Percentiles rank a stretch among this genome's conserved stretches.
Evolutionary conservation across 495 filamentous ascomycete genomes (phyloP).

Genomic region (Aspergillus coremiiformis): DNA sequence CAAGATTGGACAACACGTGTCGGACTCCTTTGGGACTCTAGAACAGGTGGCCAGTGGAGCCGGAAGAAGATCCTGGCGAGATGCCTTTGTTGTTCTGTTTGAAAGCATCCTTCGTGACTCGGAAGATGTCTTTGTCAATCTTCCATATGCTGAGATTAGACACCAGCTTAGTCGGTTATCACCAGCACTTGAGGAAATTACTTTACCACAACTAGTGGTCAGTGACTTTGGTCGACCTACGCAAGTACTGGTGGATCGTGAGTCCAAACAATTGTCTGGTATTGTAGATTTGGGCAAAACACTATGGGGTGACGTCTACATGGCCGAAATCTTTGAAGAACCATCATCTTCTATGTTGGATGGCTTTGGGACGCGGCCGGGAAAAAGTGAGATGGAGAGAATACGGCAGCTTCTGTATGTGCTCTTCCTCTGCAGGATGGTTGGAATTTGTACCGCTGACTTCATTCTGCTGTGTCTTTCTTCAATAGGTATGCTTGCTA

Average conservation of each 20-base stretch:
- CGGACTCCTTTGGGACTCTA: constrained; percentile 42
- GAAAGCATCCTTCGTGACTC: constrained; percentile 59
- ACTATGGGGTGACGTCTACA: constrained; percentile 43
- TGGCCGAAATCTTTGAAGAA: constrained; percentile 39
- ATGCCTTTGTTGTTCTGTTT: constrained; percentile 52
- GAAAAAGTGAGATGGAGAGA: constrained; percentile 16
- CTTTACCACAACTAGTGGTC: constrained; percentile 48
- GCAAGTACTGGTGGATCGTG: constrained; percentile 52
- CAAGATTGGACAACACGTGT: constrained; percentile 34
- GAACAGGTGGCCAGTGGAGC: constrained; percentile 39
- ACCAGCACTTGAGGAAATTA: constrained; percentile 48
- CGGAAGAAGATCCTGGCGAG: constrained; percentile 52
- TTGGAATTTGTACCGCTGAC: not conserved
- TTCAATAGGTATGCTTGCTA: constrained; percentile 36
- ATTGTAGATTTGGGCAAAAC: constrained; percentile 41
- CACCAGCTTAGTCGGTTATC: constrained; percentile 41
- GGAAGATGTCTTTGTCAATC: constrained; percentile 59
- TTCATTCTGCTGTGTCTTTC: not conserved
- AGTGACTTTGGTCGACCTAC: constrained; percentile 48
- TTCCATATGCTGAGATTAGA: constrained; percentile 60
- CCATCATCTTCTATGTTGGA: constrained; percentile 31
- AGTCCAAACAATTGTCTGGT: constrained; percentile 37
- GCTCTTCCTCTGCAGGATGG: not conserved
- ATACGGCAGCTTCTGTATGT: constrained; percentile 34
- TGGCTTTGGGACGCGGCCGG: constrained; percentile 29